Evolutionary conservation across 2,329 filamentous ascomycete species (phyloP).

Genomic region (Biscogniauxia mediterranea): DNA sequence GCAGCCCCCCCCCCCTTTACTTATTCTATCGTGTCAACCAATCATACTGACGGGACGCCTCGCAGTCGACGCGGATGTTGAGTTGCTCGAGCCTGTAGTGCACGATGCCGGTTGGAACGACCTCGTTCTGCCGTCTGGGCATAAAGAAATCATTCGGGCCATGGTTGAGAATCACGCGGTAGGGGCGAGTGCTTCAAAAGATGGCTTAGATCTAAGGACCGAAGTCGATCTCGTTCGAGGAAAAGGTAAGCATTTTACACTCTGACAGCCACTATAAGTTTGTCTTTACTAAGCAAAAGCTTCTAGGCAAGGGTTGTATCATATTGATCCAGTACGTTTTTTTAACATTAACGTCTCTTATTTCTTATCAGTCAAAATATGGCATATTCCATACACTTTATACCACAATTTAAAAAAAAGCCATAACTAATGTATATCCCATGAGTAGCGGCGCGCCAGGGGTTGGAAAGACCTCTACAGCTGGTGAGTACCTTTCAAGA

Average conservation of each 20-base stretch:
- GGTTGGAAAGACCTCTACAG: conserved; percentile 35
- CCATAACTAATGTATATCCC: background rate
- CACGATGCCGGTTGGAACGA: conserved; percentile 24
- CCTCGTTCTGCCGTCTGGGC: conserved; percentile 29
- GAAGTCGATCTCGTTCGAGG: conserved; percentile 31
- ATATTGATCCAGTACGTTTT: conserved; percentile 25
- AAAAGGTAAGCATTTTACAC: conserved; percentile 24
- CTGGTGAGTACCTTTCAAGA: conserved; percentile 16
- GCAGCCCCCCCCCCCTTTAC: background rate
- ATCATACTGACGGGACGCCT: background rate
- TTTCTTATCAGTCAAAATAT: background rate
- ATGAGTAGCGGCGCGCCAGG: conserved; percentile 29
- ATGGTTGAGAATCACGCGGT: conserved; percentile 28
- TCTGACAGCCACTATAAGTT: background rate
- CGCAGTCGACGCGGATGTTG: background rate
- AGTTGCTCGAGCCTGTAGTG: conserved; percentile 10
- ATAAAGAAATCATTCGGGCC: conserved; percentile 30
- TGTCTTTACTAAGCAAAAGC: background rate
- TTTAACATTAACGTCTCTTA: background rate
- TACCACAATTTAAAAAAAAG: background rate
- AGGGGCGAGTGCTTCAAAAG: conserved; percentile 6
- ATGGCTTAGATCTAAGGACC: conserved; percentile 1
- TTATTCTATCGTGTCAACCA: background rate
- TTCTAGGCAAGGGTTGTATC: conserved; percentile 32
- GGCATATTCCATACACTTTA: background rate